Evolutionary conservation across 148 eudicot genomes (phyloP).

Genomic region (Silene conica): DNA sequence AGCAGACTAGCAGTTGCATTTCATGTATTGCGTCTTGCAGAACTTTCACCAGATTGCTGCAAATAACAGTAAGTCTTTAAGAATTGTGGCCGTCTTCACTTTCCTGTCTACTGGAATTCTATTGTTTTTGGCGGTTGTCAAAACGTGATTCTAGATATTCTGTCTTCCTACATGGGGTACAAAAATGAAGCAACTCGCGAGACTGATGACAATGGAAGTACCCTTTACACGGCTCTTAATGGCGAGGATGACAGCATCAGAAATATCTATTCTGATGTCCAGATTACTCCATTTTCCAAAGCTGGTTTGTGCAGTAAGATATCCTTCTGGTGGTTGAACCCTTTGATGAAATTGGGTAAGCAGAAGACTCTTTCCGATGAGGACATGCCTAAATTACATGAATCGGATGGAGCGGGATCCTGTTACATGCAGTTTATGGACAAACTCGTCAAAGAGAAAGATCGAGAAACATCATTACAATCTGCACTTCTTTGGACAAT

Average conservation of each 20-base stretch:
- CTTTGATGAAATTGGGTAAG: constrained; percentile 48
- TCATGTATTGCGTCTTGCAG: constrained; percentile 30
- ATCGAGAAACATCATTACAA: background rate
- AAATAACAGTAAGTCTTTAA: no score
- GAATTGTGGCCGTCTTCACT: no score
- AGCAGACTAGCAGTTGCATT: constrained; percentile 38
- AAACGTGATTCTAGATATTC: constrained; percentile 42
- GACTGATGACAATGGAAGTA: constrained; percentile 2
- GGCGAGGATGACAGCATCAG: constrained; percentile 20
- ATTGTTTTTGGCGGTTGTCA: constrained; percentile 31
- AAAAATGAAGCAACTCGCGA: constrained; percentile 31
- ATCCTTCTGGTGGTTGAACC: constrained; percentile 67
- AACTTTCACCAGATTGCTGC: no score
- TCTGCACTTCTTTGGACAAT: constrained; percentile 28
- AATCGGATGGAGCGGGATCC: constrained; percentile 36
- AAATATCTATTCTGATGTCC: constrained; percentile 21
- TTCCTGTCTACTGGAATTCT: background rate
- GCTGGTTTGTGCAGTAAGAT: constrained; percentile 46
- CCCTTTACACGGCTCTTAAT: constrained; percentile 40
- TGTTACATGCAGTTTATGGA: constrained; percentile 41
- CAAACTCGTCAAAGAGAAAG: constrained; percentile 26
- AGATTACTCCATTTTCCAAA: constrained; percentile 27
- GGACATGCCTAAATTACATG: constrained; percentile 45
- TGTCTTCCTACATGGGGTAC: constrained; percentile 46
- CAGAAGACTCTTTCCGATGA: constrained; percentile 35